A percentile compares a stretch with the other conserved stretches of the same genome.
Conservation (phyloP, 2,329 filamentous ascomycete species). For the Aureobasidium pullulans region DNA sequence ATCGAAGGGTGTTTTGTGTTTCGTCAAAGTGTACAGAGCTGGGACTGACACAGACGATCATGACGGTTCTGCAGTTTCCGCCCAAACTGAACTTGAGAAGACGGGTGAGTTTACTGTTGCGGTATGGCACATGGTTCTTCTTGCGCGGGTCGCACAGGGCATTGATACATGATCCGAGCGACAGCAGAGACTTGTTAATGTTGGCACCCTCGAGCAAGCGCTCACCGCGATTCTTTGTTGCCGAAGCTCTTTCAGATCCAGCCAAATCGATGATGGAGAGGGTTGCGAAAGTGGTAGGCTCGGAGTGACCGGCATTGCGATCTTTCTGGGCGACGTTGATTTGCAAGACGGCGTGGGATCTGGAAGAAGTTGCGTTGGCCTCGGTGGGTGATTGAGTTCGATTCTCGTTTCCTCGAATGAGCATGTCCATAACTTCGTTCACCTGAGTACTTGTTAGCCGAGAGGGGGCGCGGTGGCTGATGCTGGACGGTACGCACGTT, state of each 20-base stretch:
- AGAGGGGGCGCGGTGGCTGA: not conserved
- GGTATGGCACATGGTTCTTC: conserved; percentile 89
- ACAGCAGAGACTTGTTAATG: conserved; percentile 97
- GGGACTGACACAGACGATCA: conserved; percentile 98
- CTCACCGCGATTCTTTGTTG: conserved; percentile 92
- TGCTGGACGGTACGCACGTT: conserved; percentile 53
- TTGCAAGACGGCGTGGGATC: conserved; percentile 93
- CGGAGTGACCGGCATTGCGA: conserved; percentile 82
- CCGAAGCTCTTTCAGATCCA: conserved; percentile 89
- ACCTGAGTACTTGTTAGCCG: conserved; percentile 30
- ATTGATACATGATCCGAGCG: conserved; percentile 95
- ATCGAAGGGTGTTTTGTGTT: conserved; percentile 94
- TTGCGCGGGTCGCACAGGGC: conserved; percentile 90
- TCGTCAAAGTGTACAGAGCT: conserved; percentile 97
- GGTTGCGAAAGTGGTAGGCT: conserved; percentile 96
- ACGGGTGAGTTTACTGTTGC: conserved; percentile 94
- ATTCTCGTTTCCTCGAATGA: conserved; percentile 87
- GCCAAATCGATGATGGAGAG: conserved; percentile 97
- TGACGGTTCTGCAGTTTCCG: conserved; percentile 97
- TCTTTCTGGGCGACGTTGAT: conserved; percentile 95
- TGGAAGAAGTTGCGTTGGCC: conserved; percentile 93
- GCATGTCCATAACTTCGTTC: conserved; percentile 98
- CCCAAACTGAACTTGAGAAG: conserved; percentile 94
- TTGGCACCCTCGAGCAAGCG: conserved; percentile 89
- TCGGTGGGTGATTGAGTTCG: conserved; percentile 94